phyloP scores from a whole-genome alignment of 1,284 basidiomycete genomes.

The Puccinia horiana region DNA sequence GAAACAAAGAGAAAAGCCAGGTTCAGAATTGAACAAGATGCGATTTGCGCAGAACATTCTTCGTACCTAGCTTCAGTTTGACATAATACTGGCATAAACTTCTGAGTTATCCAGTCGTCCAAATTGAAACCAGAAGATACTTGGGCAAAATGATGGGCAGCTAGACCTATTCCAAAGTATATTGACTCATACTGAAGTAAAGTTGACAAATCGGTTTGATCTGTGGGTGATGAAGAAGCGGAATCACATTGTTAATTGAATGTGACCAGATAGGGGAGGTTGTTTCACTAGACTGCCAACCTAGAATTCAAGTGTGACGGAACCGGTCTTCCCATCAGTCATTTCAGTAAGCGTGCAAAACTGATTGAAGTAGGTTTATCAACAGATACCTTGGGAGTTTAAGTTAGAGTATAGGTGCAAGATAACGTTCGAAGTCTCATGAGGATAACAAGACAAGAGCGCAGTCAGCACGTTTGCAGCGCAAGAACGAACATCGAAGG shows the following conservation, averaged over 20 bases:
- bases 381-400: constrained; percentile 19
- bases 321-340: not conserved
- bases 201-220: constrained; percentile 23
- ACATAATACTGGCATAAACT: constrained; percentile 38
- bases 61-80: constrained; percentile 32
- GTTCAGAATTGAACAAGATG: not conserved
- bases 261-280: not conserved
- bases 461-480: constrained; percentile 35
- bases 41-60: not conserved
- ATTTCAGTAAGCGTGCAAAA: constrained; percentile 2
- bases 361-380: not conserved
- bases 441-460: constrained; percentile 22
- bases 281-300: not conserved
- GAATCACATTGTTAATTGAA: not conserved
- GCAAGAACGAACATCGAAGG: constrained; percentile 38
- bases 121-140: constrained; percentile 8
- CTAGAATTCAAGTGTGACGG: not conserved
- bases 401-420: constrained; percentile 25
- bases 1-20: not conserved
- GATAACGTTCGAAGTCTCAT: constrained; percentile 28
- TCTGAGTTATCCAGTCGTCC: constrained; percentile 35
- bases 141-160: constrained; percentile 26
- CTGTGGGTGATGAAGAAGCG: not conserved
- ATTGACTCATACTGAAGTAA: constrained; percentile 37
- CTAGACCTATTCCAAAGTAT: constrained; percentile 30